phyloP scores from a whole-genome alignment of 1,284 basidiomycete species.

The Coniferiporia sulphurascens region DNA sequence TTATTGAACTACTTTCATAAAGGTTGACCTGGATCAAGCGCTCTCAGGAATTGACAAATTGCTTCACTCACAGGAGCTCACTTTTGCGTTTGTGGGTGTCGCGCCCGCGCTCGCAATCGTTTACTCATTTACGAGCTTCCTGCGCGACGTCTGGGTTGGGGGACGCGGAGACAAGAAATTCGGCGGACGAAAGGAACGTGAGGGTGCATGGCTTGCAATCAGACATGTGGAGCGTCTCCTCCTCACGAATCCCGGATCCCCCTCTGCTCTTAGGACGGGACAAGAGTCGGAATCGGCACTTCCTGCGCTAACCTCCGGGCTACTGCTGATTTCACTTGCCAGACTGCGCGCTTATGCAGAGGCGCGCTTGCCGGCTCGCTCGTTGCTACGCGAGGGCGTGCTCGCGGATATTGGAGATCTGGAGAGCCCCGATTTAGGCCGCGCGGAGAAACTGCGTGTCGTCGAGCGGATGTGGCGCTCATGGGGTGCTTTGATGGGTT shows the following conservation, averaged over 20 bases:
- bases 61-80: constrained; percentile 91
- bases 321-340: constrained; percentile 69
- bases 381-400: constrained; percentile 70
- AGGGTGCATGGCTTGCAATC: constrained; percentile 58
- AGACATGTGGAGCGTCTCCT: constrained; percentile 68
- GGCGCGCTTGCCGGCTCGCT: constrained; percentile 45
- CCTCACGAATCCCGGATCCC: constrained; percentile 36
- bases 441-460: constrained; percentile 69
- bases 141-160: constrained; percentile 45
- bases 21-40: constrained; percentile 91
- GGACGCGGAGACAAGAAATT: constrained; percentile 43
- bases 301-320: constrained; percentile 60
- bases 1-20: constrained; percentile 1
- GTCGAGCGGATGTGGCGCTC: constrained; percentile 89
- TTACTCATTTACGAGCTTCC: constrained; percentile 60
- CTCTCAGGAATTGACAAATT: constrained; percentile 87
- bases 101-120: constrained; percentile 85
- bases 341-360: constrained; percentile 62
- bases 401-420: constrained; percentile 83
- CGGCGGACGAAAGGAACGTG: constrained; percentile 46
- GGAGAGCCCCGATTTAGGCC: constrained; percentile 66
- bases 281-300: constrained; percentile 23
- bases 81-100: constrained; percentile 96
- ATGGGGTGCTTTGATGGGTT: constrained; percentile 66
- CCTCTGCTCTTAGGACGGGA: constrained; percentile 8